These are phyloP conservation scores for Microdochium trichocladiopsis DNA, from an alignment of 2,329 filamentous ascomycete genomes.

Conservation along the genomic window DNA sequence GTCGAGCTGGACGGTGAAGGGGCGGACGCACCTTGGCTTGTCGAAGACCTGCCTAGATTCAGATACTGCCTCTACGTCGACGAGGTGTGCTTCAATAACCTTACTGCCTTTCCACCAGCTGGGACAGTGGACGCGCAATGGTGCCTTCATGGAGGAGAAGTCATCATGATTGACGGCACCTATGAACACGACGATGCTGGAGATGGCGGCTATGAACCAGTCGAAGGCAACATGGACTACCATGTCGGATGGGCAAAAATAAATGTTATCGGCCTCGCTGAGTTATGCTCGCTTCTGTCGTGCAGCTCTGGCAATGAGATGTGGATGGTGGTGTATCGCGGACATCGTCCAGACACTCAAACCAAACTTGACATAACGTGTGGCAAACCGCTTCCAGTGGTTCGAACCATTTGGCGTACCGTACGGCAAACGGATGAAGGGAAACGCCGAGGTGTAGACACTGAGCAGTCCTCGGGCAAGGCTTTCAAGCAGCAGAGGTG, in stretches of 20 bases:
- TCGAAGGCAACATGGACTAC: neutral
- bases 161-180: too few species aligned
- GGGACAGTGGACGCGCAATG: too few species aligned
- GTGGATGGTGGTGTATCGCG: neutral
- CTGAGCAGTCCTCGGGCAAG: neutral
- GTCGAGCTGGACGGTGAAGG: too few species aligned
- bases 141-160: too few species aligned
- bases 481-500: neutral
- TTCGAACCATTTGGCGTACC: neutral
- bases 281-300: neutral
- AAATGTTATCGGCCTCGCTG: neutral
- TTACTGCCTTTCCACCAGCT: conserved; percentile 1
- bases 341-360: neutral
- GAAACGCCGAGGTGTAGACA: neutral
- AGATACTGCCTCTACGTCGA: neutral
- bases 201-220: neutral
- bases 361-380: neutral
- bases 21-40: neutral
- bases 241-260: neutral
- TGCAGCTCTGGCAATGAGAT: neutral
- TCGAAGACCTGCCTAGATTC: neutral
- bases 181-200: too few species aligned
- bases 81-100: neutral
- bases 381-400: neutral
- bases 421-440: neutral